phyloP scores from a whole-genome alignment of 2,329 filamentous ascomycete species.

The Sporothrix brunneoviolacea region DNA sequence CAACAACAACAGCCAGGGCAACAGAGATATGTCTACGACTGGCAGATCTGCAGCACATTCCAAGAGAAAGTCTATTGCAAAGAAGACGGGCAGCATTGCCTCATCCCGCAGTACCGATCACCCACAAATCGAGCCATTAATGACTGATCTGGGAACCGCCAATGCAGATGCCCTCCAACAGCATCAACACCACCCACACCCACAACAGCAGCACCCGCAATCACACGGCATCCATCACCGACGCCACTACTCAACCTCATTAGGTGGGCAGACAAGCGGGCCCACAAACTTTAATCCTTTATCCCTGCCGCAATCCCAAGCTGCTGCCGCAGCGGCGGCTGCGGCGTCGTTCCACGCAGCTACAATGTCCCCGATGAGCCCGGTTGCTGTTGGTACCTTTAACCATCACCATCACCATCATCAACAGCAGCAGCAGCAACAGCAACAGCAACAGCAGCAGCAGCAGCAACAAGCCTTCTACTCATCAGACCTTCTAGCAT shows the following conservation, averaged over 20 bases:
- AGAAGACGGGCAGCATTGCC: conserved; percentile 27
- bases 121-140: conserved; percentile 31
- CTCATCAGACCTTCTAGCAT: conserved; percentile 45
- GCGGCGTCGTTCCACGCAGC: conserved; percentile 35
- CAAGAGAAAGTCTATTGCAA: conserved; percentile 34
- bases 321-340: conserved; percentile 34
- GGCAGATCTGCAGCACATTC: conserved; percentile 20
- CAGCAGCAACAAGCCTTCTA: conserved; percentile 33
- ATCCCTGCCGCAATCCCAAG: conserved; percentile 35
- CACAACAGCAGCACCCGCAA: conserved; percentile 21
- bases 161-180: conserved; percentile 20
- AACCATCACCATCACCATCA: conserved; percentile 21
- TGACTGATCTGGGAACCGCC: conserved; percentile 27
- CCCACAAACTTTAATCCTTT: conserved; percentile 35
- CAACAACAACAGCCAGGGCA: conserved; percentile 12
- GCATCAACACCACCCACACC: conserved; percentile 30
- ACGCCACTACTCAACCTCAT: conserved; percentile 36
- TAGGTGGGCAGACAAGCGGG: conserved; percentile 36
- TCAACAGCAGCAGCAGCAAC: conserved; percentile 21
- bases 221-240: conserved; percentile 33
- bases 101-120: conserved; percentile 27
- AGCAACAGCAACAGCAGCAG: conserved; percentile 5
- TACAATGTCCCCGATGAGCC: conserved; percentile 46
- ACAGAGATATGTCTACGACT: conserved; percentile 1
- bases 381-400: conserved; percentile 36